These are phyloP conservation scores for Elsinoe arachidis DNA, from an alignment of 2,329 filamentous ascomycete species.

Conservation along the genomic window DNA sequence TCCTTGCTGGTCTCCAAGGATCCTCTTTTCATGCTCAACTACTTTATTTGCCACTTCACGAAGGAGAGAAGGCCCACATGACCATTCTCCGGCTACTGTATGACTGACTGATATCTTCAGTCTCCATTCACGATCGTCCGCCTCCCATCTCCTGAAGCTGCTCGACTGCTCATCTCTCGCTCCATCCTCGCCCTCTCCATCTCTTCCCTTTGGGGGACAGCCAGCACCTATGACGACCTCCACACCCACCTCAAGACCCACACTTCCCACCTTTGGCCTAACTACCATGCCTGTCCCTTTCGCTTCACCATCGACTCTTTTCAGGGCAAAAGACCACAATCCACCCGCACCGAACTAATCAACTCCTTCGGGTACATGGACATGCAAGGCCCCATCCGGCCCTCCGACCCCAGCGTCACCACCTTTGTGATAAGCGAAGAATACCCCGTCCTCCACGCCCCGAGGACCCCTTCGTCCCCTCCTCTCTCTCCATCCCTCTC, in stretches of 20 bases:
- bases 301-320: conserved; percentile 80
- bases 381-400: conserved; percentile 63
- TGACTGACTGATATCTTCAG: conserved; percentile 37
- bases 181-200: conserved; percentile 76
- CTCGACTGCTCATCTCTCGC: conserved; percentile 62
- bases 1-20: neutral
- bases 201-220: conserved; percentile 81
- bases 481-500: conserved; percentile 23
- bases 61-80: too few species aligned
- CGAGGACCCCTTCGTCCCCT: conserved; percentile 20
- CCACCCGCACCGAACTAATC: conserved; percentile 64
- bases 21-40: conserved; percentile 11
- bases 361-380: conserved; percentile 70
- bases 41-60: too few species aligned
- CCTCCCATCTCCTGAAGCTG: conserved; percentile 54
- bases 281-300: conserved; percentile 61
- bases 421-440: conserved; percentile 78
- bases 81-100: too few species aligned
- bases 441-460: conserved; percentile 39
- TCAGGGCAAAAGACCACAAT: conserved; percentile 58
- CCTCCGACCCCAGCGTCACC: conserved; percentile 47
- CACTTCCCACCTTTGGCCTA: conserved; percentile 57
- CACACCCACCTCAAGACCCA: conserved; percentile 54
- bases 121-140: conserved; percentile 77
- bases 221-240: conserved; percentile 56